Base-by-base conservation (phyloP, 306 rosid species). In the Pyrus pyrifolia region DNA sequence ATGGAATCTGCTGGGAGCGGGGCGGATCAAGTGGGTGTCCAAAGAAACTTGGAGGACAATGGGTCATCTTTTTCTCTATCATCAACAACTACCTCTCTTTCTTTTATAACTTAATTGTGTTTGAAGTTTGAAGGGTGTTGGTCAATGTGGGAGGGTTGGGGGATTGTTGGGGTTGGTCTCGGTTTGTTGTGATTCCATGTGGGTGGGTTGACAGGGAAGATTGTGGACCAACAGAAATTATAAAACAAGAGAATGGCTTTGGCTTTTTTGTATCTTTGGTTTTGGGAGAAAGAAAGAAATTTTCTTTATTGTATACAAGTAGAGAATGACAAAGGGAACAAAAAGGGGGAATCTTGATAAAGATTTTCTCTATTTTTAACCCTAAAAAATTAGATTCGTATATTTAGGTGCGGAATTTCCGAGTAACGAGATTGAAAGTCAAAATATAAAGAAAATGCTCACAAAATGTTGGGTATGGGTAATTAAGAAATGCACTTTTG, bases 21-120 rank as follows among this genome's bases (percentile, higher is more conserved):
- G 18, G 71, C n/a, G 55, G 55, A 15, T 49, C 80, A 38, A 66
- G 62, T 67, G 71, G 2, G 70, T 59, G 84, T 49, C 18, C 74
- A 67, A 19, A 63, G 55, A 80, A 82, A 63, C 74, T 55, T 78
- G 81, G 84, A 76, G 76, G 75, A 33, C 13, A 71, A 75, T 5
- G 79, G 85, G 8, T 81, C 82, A 25, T 49, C 89, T 79, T 80
- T 86, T 67, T 88, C 94, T 35, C 86, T 89, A 2, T 86, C 92
- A 18, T 88, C 90, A 66, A 85, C 94, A 64, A 86, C 89, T 49
- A 85, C 90, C 14, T 77, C 88, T 25, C 81, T 81, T 82, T 89
- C 88, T 84, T 17, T 83, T 83, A 66, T 81, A 76, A 78, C 59
- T 51, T 85, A 71, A 73, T 49, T 74, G 79, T 67, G 78, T 62